Conservation (phyloP, 441 rosid species). For the Euphorbia schlechtendalii region DNA sequence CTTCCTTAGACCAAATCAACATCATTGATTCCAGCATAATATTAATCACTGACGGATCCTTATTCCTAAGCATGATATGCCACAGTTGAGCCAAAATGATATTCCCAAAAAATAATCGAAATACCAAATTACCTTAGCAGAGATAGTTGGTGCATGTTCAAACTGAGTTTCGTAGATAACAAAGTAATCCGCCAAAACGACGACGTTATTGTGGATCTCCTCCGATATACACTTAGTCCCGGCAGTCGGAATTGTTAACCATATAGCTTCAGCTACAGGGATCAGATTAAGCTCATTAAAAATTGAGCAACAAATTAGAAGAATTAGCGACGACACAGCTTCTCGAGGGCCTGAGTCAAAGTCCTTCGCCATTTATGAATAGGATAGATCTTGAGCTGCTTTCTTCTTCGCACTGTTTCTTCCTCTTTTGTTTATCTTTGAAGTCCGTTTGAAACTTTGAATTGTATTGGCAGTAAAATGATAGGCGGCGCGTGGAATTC, state of each 20-base stretch:
- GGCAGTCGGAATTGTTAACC: slow-evolving; percentile 51
- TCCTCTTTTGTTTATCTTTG: neutral
- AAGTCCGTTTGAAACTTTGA: neutral
- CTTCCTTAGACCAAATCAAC: neutral
- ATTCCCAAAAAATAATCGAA: neutral
- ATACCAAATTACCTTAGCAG: slow-evolving; percentile 40
- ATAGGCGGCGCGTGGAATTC: slow-evolving; percentile 8
- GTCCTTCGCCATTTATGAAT: slow-evolving; percentile 11
- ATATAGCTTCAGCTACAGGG: slow-evolving; percentile 38
- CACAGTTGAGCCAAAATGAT: neutral
- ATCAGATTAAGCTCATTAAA: slow-evolving; percentile 10
- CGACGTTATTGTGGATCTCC: slow-evolving; percentile 78
- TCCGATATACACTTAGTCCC: slow-evolving; percentile 76
- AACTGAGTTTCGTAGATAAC: slow-evolving; percentile 55
- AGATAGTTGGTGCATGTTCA: slow-evolving; percentile 35
- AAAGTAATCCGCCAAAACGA: slow-evolving; percentile 67
- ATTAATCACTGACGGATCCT: no score
- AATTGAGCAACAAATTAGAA: slow-evolving; percentile 15
- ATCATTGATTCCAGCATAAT: neutral
- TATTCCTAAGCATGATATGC: no score
- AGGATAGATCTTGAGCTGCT: neutral
- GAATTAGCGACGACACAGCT: slow-evolving; percentile 8
- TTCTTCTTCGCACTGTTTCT: neutral
- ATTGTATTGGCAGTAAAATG: no score
- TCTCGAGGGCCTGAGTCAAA: slow-evolving; percentile 10